Evolutionary conservation across 805 yeast species (phyloP).

Genomic region (Cyberlindnera euphorbiiphila): DNA sequence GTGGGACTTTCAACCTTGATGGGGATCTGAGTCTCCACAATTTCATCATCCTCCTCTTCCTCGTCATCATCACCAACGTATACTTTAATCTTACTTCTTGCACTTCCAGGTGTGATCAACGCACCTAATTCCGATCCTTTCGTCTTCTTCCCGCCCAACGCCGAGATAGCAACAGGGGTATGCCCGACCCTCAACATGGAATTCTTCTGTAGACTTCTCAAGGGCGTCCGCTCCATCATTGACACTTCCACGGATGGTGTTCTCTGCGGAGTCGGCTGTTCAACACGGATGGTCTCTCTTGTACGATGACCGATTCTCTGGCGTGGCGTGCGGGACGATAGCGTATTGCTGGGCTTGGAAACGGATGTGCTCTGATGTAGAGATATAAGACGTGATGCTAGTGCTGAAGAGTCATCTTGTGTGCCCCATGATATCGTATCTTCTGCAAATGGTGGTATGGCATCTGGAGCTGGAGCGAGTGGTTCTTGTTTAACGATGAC

Average conservation of each 20-base stretch:
- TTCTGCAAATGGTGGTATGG: neutral
- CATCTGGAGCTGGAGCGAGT: too few species aligned
- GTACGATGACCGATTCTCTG: constrained; percentile 4
- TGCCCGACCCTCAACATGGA: constrained; percentile 2
- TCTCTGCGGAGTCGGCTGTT: constrained; percentile 9
- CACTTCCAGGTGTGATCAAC: constrained; percentile 8
- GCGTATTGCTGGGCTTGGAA: too few species aligned
- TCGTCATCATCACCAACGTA: constrained; percentile 13
- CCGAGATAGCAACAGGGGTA: neutral
- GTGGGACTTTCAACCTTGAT: neutral
- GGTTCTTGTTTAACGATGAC: neutral
- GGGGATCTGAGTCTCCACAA: constrained; percentile 7
- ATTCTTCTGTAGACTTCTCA: constrained; percentile 6
- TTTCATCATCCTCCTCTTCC: constrained; percentile 14
- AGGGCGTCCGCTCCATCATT: constrained; percentile 4
- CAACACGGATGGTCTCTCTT: constrained; percentile 8
- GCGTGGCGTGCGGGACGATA: constrained; percentile 8
- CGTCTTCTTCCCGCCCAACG: neutral
- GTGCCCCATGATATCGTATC: constrained; percentile 12
- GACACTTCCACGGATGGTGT: too few species aligned
- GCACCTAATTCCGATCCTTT: neutral
- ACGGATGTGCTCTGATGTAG: too few species aligned
- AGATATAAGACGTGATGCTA: neutral
- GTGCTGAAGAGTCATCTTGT: constrained; percentile 3
- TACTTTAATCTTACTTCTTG: constrained; percentile 4